These are phyloP conservation scores for Lichtheimia corymbifera DNA, from an alignment of 371 early-diverging fungal species.

Conservation along the genomic window DNA sequence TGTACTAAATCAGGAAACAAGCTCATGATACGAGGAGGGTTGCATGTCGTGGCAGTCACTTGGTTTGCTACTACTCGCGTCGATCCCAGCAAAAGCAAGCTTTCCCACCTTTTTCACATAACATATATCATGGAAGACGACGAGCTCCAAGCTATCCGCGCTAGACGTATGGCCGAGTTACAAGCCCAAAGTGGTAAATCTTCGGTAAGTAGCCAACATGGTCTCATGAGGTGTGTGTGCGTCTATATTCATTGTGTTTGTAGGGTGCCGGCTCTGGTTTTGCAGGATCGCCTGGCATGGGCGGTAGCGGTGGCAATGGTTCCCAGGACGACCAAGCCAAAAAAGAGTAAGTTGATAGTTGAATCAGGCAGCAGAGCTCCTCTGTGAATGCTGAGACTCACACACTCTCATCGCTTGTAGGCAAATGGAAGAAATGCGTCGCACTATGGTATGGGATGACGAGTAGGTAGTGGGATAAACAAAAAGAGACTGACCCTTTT, in stretches of 20 bases:
- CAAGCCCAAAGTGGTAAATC: conserved; percentile 35
- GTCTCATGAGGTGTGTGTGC: too few relatives aligned
- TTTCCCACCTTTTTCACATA: background rate
- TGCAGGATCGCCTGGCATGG: conserved; percentile 11
- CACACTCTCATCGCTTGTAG: conserved; percentile 22
- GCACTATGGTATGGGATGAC: conserved; percentile 66
- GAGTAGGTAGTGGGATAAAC: background rate
- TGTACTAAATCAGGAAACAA: too few relatives aligned
- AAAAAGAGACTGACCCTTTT: background rate
- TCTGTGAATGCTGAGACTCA: too few relatives aligned
- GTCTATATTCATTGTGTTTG: background rate
- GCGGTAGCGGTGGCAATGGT: too few relatives aligned
- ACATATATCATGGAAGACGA: conserved; percentile 72
- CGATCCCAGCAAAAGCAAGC: conserved; percentile 1
- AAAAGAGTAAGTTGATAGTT: conserved; percentile 35
- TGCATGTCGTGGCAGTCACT: too few relatives aligned
- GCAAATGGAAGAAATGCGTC: conserved; percentile 85
- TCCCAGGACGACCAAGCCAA: conserved; percentile 48
- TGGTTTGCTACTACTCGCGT: too few relatives aligned
- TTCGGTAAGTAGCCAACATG: background rate
- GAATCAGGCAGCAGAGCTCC: background rate
- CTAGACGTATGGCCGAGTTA: conserved; percentile 74
- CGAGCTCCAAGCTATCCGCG: conserved; percentile 84
- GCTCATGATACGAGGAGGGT: too few relatives aligned
- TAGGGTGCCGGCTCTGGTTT: conserved; percentile 16